A percentile compares a stretch with the other conserved stretches of the same genome.
Conservation (phyloP, 2,329 filamentous ascomycete species). For the Aspergillus piperis region DNA sequence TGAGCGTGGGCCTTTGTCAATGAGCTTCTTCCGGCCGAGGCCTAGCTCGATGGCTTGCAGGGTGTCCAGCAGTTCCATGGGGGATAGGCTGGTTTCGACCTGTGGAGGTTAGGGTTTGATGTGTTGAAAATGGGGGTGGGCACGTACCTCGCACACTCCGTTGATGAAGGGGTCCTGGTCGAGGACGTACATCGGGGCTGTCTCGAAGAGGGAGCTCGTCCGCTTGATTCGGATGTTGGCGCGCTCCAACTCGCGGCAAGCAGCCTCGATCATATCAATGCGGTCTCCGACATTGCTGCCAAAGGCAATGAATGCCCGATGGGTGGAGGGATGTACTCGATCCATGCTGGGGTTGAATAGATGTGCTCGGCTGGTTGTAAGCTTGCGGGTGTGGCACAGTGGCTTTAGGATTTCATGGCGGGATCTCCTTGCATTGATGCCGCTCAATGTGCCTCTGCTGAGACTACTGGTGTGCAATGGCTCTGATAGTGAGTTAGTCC, state of each 20-base stretch:
- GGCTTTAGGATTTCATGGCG: conserved; percentile 11
- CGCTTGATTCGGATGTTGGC: conserved; percentile 71
- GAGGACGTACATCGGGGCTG: conserved; percentile 91
- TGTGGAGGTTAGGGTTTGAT: conserved; percentile 39
- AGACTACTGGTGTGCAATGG: neutral
- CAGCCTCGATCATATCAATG: conserved; percentile 78
- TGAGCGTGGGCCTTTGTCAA: conserved; percentile 92
- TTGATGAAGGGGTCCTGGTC: conserved; percentile 90
- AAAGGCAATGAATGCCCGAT: conserved; percentile 75
- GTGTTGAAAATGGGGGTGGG: neutral
- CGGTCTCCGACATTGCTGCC: conserved; percentile 92
- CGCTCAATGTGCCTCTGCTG: neutral
- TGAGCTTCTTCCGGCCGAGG: conserved; percentile 76
- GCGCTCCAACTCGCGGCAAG: conserved; percentile 74
- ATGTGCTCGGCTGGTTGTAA: conserved; percentile 15
- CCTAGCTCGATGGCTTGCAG: conserved; percentile 81
- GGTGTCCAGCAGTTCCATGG: conserved; percentile 73
- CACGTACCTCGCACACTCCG: conserved; percentile 81
- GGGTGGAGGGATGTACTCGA: conserved; percentile 22
- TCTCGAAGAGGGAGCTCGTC: conserved; percentile 92
- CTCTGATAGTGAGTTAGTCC: neutral
- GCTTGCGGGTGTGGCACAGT: conserved; percentile 1
- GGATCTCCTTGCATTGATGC: neutral
- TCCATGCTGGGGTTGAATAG: conserved; percentile 23
- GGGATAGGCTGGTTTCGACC: conserved; percentile 77